phyloP scores from a whole-genome alignment of 2,329 filamentous ascomycete genomes.

The Penicillium expansum region DNA sequence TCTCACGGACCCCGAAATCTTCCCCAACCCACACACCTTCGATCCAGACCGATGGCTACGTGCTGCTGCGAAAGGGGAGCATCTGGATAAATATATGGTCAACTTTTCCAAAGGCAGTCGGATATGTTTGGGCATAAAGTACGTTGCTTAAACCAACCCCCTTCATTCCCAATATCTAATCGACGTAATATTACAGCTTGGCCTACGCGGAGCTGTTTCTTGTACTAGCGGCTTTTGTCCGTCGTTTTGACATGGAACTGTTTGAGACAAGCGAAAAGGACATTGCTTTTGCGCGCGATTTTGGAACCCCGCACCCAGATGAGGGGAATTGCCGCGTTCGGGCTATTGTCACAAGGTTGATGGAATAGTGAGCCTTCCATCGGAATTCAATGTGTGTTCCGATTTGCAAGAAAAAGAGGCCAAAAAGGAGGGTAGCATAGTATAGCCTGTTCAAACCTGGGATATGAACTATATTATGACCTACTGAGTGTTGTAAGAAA shows the following conservation, averaged over 20 bases:
- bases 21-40: constrained; percentile 25
- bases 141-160: background rate
- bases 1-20: constrained; percentile 23
- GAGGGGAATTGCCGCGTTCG: too few species aligned
- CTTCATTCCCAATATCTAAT: background rate
- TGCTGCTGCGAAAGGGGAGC: constrained; percentile 15
- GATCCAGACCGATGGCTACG: constrained; percentile 28
- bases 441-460: background rate
- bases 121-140: constrained; percentile 29
- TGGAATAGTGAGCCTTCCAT: too few species aligned
- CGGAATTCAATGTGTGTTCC: too few species aligned
- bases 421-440: too few species aligned
- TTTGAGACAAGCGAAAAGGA: too few species aligned
- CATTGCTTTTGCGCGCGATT: too few species aligned
- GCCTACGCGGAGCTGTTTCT: constrained; percentile 20
- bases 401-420: too few species aligned
- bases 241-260: constrained; percentile 16
- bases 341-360: too few species aligned
- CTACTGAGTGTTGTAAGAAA: background rate
- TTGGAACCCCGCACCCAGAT: too few species aligned
- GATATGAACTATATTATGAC: background rate
- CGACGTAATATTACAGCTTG: constrained; percentile 10
- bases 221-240: constrained; percentile 11
- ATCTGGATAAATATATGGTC: constrained; percentile 23
- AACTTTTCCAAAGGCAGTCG: constrained; percentile 28